Evolutionary conservation across 2,329 filamentous ascomycete genomes (phyloP), one percentile per base, ranked within the genome.

Genomic region (Trichoderma gracile): DNA sequence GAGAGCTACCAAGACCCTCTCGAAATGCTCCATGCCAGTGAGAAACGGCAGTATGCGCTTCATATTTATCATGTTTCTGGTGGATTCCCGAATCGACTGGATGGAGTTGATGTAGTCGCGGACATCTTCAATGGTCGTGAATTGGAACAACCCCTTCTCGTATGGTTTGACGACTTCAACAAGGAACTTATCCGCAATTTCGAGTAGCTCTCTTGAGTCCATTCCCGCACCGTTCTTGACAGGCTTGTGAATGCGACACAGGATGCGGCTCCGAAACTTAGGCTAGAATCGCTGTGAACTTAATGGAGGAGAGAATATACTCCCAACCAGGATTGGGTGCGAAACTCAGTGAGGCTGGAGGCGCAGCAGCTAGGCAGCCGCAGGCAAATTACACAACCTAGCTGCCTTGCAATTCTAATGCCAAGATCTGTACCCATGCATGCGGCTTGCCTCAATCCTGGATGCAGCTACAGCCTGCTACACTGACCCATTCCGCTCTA

Each of bases 41-140:
- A 60, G 45, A 21, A 60, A 60, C 9, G 33, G 46, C 0, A 50
- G 6, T 12, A 60, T 23, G 8, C 57, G 38, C 23, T 15, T 60
- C 57, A 60, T 60, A 9, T 60, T 60, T 8, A 60, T 50, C 57
- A 60, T 60, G 3, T 17, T 60, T 30, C 17, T 60, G 0, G 17
- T 60, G 17, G n/a, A 7, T 27, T 50, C 57, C 27, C 57, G 46
- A 3, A 17, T 25, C 1, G 57, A 60, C 21, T 60, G 57, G 7
- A 60, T 49, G 12, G 25, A 2, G 19, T 50, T 60, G 15, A 60
- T 40, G 15, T 30, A 23, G 4, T 30, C 21, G 6, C 42, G 33
- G 2, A 50, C 57, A 10, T 50, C 17, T 14, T 42, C 33, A 25
- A 50, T 21, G 3, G 45, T 50, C 2, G 21, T 60, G 1, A 12